Conservation (phyloP, 257 asterid genomes). For the Orobanche coerulescens region DNA sequence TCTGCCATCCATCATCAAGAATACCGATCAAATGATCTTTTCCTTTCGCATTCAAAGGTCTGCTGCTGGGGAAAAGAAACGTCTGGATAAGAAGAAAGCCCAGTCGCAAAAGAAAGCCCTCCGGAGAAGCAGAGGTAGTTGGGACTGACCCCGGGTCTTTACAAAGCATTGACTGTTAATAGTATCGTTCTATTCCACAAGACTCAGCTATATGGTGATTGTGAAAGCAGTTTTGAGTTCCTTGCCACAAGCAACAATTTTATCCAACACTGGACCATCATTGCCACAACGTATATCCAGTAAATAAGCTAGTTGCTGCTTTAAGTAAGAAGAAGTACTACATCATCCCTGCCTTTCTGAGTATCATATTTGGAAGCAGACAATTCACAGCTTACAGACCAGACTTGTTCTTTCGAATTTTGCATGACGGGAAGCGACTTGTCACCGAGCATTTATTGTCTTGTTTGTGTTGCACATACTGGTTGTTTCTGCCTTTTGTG, state of each 20-base stretch:
- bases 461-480: neutral
- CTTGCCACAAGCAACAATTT: neutral
- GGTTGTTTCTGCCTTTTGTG: neutral
- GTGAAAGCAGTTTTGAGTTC: neutral
- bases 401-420: constrained; percentile 1
- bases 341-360: neutral
- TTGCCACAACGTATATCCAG: no score
- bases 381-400: neutral
- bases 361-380: neutral
- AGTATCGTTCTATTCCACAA: neutral
- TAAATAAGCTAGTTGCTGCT: neutral
- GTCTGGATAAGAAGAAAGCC: constrained; percentile 59
- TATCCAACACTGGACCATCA: neutral
- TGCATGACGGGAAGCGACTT: neutral
- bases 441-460: neutral
- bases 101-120: constrained; percentile 55
- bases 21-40: constrained; percentile 29
- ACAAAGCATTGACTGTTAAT: neutral
- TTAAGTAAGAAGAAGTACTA: neutral
- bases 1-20: neutral
- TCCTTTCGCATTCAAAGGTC: constrained; percentile 39
- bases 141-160: constrained; percentile 34
- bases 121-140: constrained; percentile 53
- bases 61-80: constrained; percentile 59
- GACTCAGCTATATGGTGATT: constrained; percentile 1